A percentile compares a stretch with the other conserved stretches of the same genome.
These are phyloP conservation scores for Rhizomucor pusillus DNA, from an alignment of 371 early-diverging fungal genomes.

Conservation along the genomic window DNA sequence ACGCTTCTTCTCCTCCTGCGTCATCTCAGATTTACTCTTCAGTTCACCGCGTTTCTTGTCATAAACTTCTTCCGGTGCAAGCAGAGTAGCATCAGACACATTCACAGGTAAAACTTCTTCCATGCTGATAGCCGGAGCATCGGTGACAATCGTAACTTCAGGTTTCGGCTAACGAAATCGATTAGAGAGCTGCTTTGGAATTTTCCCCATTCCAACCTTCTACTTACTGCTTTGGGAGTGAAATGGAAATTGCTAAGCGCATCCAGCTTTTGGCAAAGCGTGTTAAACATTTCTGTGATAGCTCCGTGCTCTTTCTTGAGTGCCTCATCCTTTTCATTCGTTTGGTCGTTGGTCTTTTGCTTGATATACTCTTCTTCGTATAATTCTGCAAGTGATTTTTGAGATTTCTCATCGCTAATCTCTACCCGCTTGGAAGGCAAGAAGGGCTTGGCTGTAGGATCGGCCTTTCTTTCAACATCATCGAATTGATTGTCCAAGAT, in stretches of 20 bases:
- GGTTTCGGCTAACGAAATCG: constrained; percentile 44
- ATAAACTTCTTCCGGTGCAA: constrained; percentile 92
- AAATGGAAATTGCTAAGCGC: constrained; percentile 92
- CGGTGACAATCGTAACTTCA: constrained; percentile 77
- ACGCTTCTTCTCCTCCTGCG: constrained; percentile 69
- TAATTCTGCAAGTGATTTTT: constrained; percentile 85
- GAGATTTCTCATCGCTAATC: constrained; percentile 78
- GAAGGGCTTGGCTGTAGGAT: constrained; percentile 68
- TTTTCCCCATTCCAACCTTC: background rate
- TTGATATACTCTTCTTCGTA: constrained; percentile 90
- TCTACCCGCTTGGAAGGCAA: constrained; percentile 79
- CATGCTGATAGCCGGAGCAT: constrained; percentile 88
- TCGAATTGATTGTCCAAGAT: constrained; percentile 83
- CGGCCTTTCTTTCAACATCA: constrained; percentile 87
- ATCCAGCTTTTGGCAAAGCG: constrained; percentile 81
- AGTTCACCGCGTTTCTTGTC: constrained; percentile 63
- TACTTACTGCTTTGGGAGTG: constrained; percentile 69
- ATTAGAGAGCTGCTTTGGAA: background rate
- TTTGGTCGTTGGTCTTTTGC: constrained; percentile 53
- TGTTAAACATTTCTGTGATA: constrained; percentile 71
- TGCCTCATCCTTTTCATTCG: constrained; percentile 72
- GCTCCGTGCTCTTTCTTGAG: constrained; percentile 77
- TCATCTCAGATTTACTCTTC: constrained; percentile 73
- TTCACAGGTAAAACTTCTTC: constrained; percentile 93
- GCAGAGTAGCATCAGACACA: constrained; percentile 77